Base-by-base conservation (phyloP, 768 basidiomycete genomes). In the Lactarius akahatsu region DNA sequence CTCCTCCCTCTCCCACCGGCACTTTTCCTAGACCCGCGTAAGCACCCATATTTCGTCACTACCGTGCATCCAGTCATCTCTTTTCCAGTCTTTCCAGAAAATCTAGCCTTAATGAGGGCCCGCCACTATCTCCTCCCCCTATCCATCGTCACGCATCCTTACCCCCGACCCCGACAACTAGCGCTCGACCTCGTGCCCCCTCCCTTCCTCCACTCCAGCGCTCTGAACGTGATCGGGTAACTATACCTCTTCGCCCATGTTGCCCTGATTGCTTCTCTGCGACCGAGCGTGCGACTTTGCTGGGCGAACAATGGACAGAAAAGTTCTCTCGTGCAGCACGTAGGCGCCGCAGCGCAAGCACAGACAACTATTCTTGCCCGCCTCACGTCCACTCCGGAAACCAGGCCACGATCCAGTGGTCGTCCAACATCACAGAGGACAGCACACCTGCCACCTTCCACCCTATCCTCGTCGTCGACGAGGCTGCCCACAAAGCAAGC, bases 181-280 rank as follows among this genome's bases (percentile, higher is more conserved):
- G 52, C 57, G 2, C 63, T 16, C 30, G 60, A 23, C 47, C 34
- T 65, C 71, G 63, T 5, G 69, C 61, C 36, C 64, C 28, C 63
- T 72, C 69, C 28, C 69, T 62, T 61, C 67, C 71, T n/a, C 62
- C 52, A 47, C 69, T 23, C 57, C 65, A 45, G 62, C 72, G 77
- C 23, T 70, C 81, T 18, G 75, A 80, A 47, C 67, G 34, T 9
- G 34, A 34, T 34, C 34, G 76, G 30, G 69, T 79, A 36, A 91
- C 87, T 0, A 76, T 92, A 1, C 91, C 91, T 8, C 77, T 92
- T 18, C 86, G 91, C 52, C 80, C 85, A 15, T 92, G 91, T 74
- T 92, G 91, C 71, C 74, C 80, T 10, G 82, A 85, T 55, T 92
- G 91, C 72, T 80, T 83, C 47, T 73, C 76, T 41, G 80, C 80